A percentile compares a stretch with the other conserved stretches of the same genome.
Evolutionary conservation across 2,329 filamentous ascomycete genomes (phyloP).

Genomic region (Talaromyces sp.): DNA sequence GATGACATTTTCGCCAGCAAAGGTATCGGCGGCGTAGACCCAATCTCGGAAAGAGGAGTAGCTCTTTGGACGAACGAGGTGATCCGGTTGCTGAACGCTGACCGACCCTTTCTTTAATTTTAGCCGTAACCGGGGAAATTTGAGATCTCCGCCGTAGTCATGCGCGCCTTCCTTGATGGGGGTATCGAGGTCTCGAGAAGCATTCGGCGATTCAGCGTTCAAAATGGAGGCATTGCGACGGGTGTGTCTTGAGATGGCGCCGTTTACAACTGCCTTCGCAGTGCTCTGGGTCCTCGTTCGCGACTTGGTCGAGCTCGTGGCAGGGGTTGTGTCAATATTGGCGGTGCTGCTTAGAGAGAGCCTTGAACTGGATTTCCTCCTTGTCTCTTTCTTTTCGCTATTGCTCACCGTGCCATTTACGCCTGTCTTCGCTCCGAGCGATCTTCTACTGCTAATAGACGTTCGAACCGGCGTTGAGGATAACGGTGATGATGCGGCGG

Average conservation of each 20-base stretch:
- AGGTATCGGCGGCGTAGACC: conserved; percentile 52
- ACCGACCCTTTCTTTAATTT: conserved; percentile 51
- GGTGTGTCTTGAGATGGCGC: conserved; percentile 25
- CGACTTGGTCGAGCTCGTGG: conserved; percentile 27
- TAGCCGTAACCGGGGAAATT: conserved; percentile 39
- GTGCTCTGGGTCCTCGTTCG: conserved; percentile 33
- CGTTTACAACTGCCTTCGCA: conserved; percentile 23
- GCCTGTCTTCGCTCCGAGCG: conserved; percentile 27
- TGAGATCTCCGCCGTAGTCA: conserved; percentile 5
- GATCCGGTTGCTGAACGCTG: conserved; percentile 50
- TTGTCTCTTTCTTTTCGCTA: conserved; percentile 23
- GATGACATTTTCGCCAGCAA: conserved; percentile 42
- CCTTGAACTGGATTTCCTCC: conserved; percentile 26
- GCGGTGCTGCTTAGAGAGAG: conserved; percentile 22
- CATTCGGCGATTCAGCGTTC: conserved; percentile 21
- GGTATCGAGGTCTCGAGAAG: conserved; percentile 19
- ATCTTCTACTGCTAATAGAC: conserved; percentile 27
- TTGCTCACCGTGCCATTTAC: conserved; percentile 27
- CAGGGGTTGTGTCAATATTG: conserved; percentile 27
- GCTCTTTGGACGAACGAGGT: conserved; percentile 45
- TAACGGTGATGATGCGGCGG: conserved; percentile 31
- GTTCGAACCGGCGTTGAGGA: conserved; percentile 28
- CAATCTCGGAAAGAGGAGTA: conserved; percentile 60
- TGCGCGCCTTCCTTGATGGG: conserved; percentile 23
- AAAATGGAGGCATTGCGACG: conserved; percentile 30